Evolutionary conservation across 306 rosid genomes (phyloP), one percentile per base, ranked within the genome.

Genomic region (Amphicarpaea edgeworthii): DNA sequence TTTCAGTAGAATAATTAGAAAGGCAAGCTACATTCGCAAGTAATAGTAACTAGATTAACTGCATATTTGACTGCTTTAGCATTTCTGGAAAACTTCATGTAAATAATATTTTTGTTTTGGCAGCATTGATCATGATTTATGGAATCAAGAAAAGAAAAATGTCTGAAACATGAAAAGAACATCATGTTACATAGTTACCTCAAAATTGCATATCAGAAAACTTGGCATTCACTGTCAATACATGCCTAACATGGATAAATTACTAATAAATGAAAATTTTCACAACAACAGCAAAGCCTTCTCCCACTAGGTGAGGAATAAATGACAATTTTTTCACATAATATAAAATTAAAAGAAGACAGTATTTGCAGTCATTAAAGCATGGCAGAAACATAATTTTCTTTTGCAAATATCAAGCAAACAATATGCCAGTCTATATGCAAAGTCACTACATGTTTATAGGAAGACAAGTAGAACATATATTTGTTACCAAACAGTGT

Each of bases 91-190:
- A 71, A 71, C 77, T 46, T 64, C 59, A 20, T 15, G 60, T 8
- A 43, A n/a, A 19, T 16, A 50, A 37, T 20, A 8, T 46, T 38
- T 12, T 57, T 49, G 4, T 28, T 28, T 55, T 6, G 11, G 58
- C 28, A 66, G 70, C 40, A 28, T 40, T 19, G 12, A 16, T 50
- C 62, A 3, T 24, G 65, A 62, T 78, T 57, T 80, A 68, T 45
- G 66, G 21, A n/a, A 43, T 77, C 70, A 23, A 21, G 51, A 57
- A 72, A 38, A 46, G 68, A 63, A 76, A 30, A 58, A 45, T 42
- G 54, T 42, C 65, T 24, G 43, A 72, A 62, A 79, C 72, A 69
- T 20, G 37, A 58, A 43, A 75, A 30, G 30, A 60, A 76, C 47
- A 61, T 41, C 57, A 70, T 57, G 21, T 55, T 55, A 47, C 46